phyloP scores from a whole-genome alignment of 371 early-diverging fungal species.

The Phascolomyces articulosus region DNA sequence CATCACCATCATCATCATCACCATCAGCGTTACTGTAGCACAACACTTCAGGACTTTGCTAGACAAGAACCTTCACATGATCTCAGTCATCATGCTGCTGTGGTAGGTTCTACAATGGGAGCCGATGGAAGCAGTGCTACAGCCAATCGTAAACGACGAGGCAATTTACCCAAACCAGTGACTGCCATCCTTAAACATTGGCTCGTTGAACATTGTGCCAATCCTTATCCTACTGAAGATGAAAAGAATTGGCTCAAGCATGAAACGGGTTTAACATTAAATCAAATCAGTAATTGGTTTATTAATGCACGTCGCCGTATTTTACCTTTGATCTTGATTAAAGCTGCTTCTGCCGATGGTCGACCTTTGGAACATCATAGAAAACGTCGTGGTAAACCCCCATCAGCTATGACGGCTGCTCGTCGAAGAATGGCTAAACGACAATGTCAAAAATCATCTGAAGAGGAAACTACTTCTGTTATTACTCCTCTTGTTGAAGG shows the following conservation, averaged over 20 bases:
- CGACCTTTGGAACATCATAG: constrained; percentile 14
- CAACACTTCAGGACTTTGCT: constrained; percentile 7
- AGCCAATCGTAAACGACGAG: constrained; percentile 36
- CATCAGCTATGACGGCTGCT: constrained; percentile 11
- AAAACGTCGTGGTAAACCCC: constrained; percentile 21
- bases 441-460: constrained; percentile 1
- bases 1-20: neutral
- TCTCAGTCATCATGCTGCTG: constrained; percentile 7
- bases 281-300: constrained; percentile 86
- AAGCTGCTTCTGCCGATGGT: constrained; percentile 11
- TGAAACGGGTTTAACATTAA: constrained; percentile 79
- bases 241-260: constrained; percentile 88
- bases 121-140: neutral
- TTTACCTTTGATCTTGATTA: constrained; percentile 28
- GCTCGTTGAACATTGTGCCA: constrained; percentile 69
- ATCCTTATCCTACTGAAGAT: constrained; percentile 80
- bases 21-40: constrained; percentile 6
- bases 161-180: constrained; percentile 58
- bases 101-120: neutral
- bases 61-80: constrained; percentile 20
- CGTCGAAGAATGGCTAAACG: constrained; percentile 9
- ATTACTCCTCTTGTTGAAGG: neutral
- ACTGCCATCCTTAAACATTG: constrained; percentile 66
- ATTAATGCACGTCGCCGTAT: constrained; percentile 78
- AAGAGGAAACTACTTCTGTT: too few species aligned